These are phyloP conservation scores for Xylaria palmicola DNA, from an alignment of 495 filamentous ascomycete species.

Conservation along the genomic window DNA sequence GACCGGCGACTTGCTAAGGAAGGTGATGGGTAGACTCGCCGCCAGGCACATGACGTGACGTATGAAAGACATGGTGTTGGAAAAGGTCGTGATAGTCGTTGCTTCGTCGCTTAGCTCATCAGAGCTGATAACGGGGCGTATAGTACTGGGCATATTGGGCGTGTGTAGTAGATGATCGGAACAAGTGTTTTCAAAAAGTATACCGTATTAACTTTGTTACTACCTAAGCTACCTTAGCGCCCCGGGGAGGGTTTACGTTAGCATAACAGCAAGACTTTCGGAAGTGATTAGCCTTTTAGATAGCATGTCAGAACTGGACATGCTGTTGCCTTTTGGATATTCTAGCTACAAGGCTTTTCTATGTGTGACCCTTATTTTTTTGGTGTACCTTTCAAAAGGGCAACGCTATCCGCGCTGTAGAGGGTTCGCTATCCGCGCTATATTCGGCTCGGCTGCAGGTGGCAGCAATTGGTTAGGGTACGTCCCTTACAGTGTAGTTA, in stretches of 20 bases:
- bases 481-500: not conserved
- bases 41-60: conserved; percentile 11
- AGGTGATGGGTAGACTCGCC: conserved; percentile 14
- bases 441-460: too few species aligned
- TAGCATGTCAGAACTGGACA: too few species aligned
- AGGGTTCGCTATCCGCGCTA: too few species aligned
- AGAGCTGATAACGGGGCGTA: conserved; percentile 10
- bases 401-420: too few species aligned
- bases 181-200: not conserved
- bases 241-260: not conserved
- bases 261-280: not conserved
- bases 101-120: conserved; percentile 13
- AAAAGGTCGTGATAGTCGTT: conserved; percentile 14
- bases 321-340: too few species aligned
- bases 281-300: not conserved
- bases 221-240: not conserved
- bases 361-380: too few species aligned
- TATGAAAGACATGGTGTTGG: conserved; percentile 11
- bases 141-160: conserved; percentile 11
- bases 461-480: not conserved
- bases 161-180: conserved; percentile 8
- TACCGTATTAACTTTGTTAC: conserved; percentile 1
- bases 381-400: too few species aligned
- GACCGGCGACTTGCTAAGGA: conserved; percentile 12
- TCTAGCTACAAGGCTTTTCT: too few species aligned